Evolutionary conservation across 805 yeast genomes (phyloP), one percentile per base, ranked within the genome.

Genomic region (Spathaspora girioi): DNA sequence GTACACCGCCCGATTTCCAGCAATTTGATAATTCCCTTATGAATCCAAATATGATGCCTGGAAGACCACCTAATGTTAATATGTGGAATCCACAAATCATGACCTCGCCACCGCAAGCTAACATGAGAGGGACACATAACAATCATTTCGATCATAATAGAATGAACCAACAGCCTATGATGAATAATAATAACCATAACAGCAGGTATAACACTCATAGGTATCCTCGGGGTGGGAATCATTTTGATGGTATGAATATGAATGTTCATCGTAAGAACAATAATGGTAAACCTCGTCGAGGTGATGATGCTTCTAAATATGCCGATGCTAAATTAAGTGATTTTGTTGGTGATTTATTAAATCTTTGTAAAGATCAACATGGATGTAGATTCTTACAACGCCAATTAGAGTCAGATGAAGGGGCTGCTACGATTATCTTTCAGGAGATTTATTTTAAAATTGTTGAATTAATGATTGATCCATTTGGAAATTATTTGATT

Each of bases 401-500:
- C 56, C 96, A 91, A 65, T 76, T 94, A 57, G 96, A 90, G 59
- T 66, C 77, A 45, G 79, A 80, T 10, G 68, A 73, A n/a, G 71
- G 76, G 46, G 89, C 87, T 12, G 86, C 92, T 8, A 79, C 86
- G 29, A 72, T 83, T 63, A 89, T 94, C 46, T 92, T 90, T 69
- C 82, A 82, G 51, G 97, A 94, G 66, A 87, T 90, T 43, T 81
- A 83, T 57, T 72, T 79, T 38, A 86, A 89, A 59, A 85, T 90
- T 51, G 86, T 89, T 49, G 96, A 90, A 65, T 76, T 94, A 56
- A 93, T 94, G 98, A 80, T 81, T 29, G 97, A 92, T 67, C 97
- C 98, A 5, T 94, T 94, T 73, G 99, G 99, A n/a, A 94, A 94
- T 67, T 94, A 94, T 62, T 75, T 94, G 62, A 82, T 96, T 57